These are phyloP conservation scores for Ganoderma lingzhi DNA, from an alignment of 1,284 basidiomycete species.

Conservation along the genomic window DNA sequence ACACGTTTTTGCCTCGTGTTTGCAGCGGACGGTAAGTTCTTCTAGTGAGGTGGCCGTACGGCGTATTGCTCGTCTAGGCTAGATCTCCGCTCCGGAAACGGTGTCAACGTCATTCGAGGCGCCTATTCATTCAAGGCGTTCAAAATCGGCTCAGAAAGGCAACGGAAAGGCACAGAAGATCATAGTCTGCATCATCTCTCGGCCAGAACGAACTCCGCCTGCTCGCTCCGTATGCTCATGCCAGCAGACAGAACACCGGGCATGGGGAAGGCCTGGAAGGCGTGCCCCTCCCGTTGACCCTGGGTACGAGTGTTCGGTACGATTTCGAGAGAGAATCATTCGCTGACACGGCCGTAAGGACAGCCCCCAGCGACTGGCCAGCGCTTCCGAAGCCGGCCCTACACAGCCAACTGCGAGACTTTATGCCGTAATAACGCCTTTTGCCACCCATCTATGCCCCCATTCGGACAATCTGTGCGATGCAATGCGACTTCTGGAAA, in stretches of 20 bases:
- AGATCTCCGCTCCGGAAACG: background rate
- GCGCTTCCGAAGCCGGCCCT: background rate
- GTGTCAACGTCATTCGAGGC: constrained; percentile 1
- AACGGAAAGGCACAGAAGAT: constrained; percentile 13
- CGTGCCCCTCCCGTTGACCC: constrained; percentile 4
- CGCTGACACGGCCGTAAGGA: constrained; percentile 19
- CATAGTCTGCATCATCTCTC: constrained; percentile 19
- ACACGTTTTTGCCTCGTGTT: constrained; percentile 26
- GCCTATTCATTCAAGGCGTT: constrained; percentile 12
- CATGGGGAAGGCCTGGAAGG: constrained; percentile 8
- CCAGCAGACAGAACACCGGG: constrained; percentile 19
- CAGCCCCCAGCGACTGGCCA: constrained; percentile 12
- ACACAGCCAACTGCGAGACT: constrained; percentile 22
- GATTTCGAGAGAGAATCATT: constrained; percentile 16
- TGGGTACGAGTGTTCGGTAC: constrained; percentile 4
- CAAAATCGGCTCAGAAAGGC: constrained; percentile 14
- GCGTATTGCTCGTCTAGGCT: background rate
- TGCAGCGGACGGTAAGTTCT: constrained; percentile 10
- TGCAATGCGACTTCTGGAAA: constrained; percentile 30
- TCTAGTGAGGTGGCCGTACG: constrained; percentile 18
- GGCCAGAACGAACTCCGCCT: constrained; percentile 7
- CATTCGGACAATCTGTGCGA: constrained; percentile 6
- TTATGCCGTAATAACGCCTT: constrained; percentile 18
- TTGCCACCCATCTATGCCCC: constrained; percentile 4
- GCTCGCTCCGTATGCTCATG: constrained; percentile 15